These are phyloP conservation scores for Phanerodontia chrysosporium DNA, from an alignment of 768 basidiomycete genomes.

Conservation along the genomic window DNA sequence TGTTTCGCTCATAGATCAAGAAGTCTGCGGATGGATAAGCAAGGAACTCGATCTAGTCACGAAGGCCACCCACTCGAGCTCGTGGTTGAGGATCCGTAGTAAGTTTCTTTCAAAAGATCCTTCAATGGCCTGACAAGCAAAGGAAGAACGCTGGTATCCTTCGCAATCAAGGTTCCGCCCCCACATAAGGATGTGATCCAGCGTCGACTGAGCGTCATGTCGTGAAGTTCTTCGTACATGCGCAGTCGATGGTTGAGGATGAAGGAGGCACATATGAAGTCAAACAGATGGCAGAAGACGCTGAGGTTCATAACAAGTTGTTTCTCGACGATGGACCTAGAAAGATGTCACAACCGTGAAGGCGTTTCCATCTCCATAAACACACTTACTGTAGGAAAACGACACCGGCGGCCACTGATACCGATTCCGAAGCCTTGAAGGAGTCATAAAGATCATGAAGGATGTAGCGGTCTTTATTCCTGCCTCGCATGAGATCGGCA, in stretches of 20 bases:
- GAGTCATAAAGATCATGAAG: slow-evolving; percentile 27
- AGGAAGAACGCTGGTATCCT: neutral
- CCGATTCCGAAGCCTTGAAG: neutral
- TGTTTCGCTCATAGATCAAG: neutral
- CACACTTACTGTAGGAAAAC: slow-evolving; percentile 39
- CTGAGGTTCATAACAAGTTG: slow-evolving; percentile 39
- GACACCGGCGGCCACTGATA: slow-evolving; percentile 30
- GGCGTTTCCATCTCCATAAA: no score
- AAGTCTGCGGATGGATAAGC: no score
- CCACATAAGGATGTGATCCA: neutral
- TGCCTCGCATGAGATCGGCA: slow-evolving; percentile 11
- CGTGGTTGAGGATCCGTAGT: neutral
- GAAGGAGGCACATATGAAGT: slow-evolving; percentile 40
- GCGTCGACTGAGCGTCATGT: slow-evolving; percentile 34
- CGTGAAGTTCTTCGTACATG: slow-evolving; percentile 31
- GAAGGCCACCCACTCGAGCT: neutral
- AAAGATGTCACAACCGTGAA: no score
- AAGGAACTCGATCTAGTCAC: no score
- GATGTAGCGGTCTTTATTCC: slow-evolving; percentile 19
- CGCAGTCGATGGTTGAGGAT: slow-evolving; percentile 32
- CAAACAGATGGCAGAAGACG: slow-evolving; percentile 48
- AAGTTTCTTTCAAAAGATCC: neutral
- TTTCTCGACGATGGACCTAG: slow-evolving; percentile 42
- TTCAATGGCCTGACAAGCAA: neutral
- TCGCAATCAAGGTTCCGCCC: neutral